Evolutionary conservation across 2,329 filamentous ascomycete species (phyloP).

Genomic region (Neocatenulostroma microsporum): DNA sequence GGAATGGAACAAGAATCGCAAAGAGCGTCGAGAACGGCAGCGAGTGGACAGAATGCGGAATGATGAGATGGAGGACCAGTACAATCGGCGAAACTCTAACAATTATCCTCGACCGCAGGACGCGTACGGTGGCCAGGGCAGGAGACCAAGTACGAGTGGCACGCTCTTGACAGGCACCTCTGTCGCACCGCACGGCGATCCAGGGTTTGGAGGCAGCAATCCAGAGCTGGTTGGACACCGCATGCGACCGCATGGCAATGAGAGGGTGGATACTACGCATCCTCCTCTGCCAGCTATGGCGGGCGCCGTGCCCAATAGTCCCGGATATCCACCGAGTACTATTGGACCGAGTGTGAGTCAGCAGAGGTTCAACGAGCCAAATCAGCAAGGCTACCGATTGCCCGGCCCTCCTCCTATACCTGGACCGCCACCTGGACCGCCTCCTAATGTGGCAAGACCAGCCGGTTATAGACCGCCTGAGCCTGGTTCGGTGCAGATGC

Average conservation of each 20-base stretch:
- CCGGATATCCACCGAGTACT: constrained; percentile 7
- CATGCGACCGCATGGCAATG: constrained; percentile 14
- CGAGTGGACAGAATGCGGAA: constrained; percentile 49
- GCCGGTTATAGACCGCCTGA: constrained; percentile 19
- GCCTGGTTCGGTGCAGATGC: constrained; percentile 26
- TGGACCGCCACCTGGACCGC: constrained; percentile 29
- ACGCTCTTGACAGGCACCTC: constrained; percentile 25
- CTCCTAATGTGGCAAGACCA: constrained; percentile 15
- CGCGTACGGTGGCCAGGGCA: constrained; percentile 16
- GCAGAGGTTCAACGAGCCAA: constrained; percentile 2
- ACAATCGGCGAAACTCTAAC: constrained; percentile 25
- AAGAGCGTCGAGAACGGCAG: constrained; percentile 52
- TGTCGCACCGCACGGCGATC: constrained; percentile 21
- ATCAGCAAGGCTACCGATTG: constrained; percentile 7
- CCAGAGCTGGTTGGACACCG: constrained; percentile 36
- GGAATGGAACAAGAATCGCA: constrained; percentile 43
- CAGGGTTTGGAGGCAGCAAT: constrained; percentile 36
- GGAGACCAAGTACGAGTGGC: constrained; percentile 23
- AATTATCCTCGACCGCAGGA: constrained; percentile 24
- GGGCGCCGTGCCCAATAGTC: constrained; percentile 17
- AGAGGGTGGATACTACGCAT: constrained; percentile 20
- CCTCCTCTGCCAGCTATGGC: constrained; percentile 29
- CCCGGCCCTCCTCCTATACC: constrained; percentile 26
- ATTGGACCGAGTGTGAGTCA: constrained; percentile 7
- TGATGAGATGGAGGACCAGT: constrained; percentile 35